phyloP scores from a whole-genome alignment of 2,329 filamentous ascomycete species.

The Sclerotinia spermophila region DNA sequence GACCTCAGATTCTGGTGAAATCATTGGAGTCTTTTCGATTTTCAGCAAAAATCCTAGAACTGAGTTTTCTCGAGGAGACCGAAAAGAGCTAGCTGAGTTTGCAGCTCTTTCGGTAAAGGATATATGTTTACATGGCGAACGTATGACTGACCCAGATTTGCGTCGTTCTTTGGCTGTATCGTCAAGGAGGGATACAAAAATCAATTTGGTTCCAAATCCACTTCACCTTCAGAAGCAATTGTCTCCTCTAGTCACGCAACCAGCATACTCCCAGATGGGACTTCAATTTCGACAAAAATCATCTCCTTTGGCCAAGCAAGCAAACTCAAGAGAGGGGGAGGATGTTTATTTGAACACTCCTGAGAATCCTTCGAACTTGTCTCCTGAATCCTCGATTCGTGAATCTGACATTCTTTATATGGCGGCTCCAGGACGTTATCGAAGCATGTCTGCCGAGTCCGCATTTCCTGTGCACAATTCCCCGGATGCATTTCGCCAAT shows the following conservation, averaged over 20 bases:
- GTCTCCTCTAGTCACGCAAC: neutral
- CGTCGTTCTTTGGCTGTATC: slow-evolving; percentile 17
- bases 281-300: neutral
- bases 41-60: slow-evolving; percentile 32
- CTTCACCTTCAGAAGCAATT: slow-evolving; percentile 2
- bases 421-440: neutral
- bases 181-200: slow-evolving; percentile 21
- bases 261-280: neutral
- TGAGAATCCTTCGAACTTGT: neutral
- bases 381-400: neutral
- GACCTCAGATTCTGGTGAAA: slow-evolving; percentile 32
- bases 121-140: slow-evolving; percentile 19
- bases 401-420: slow-evolving; percentile 15
- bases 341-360: neutral
- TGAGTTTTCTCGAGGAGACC: slow-evolving; percentile 30
- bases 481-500: slow-evolving; percentile 6
- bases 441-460: neutral
- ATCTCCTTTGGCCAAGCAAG: neutral
- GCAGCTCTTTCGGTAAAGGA: slow-evolving; percentile 24
- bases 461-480: neutral
- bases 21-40: slow-evolving; percentile 37
- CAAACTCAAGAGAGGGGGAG: neutral
- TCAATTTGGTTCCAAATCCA: slow-evolving; percentile 16
- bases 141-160: slow-evolving; percentile 16
- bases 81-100: slow-evolving; percentile 35